These are phyloP conservation scores for Tilletia horrida DNA, from an alignment of 1,284 basidiomycete species.

Conservation along the genomic window DNA sequence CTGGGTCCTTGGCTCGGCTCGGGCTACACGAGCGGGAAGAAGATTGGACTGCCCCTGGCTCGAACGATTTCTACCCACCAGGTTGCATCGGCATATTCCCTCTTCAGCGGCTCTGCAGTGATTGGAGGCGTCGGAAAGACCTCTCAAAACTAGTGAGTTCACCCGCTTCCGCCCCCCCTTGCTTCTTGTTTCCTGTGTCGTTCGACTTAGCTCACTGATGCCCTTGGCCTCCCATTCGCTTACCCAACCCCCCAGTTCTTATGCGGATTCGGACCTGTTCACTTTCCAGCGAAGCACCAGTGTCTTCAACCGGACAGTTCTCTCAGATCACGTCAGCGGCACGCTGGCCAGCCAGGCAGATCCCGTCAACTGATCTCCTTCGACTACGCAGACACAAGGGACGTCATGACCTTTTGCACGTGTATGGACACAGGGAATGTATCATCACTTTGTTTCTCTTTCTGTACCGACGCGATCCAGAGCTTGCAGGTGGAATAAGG, in stretches of 20 bases:
- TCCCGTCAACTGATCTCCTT: background rate
- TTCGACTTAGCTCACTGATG: background rate
- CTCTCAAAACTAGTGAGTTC: conserved; percentile 21
- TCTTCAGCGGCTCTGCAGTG: conserved; percentile 8
- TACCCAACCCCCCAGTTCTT: conserved; percentile 11
- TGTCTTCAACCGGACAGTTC: conserved; percentile 12
- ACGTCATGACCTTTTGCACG: no score
- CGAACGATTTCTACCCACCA: conserved; percentile 15
- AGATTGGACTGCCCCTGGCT: conserved; percentile 11
- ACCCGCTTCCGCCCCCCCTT: no score
- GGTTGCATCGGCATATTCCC: background rate
- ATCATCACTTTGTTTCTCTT: no score
- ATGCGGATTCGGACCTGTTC: conserved; percentile 20
- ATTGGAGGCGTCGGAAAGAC: conserved; percentile 12
- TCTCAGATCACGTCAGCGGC: background rate
- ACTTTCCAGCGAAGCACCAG: conserved; percentile 17
- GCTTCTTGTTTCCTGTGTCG: background rate
- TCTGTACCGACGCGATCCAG: no score
- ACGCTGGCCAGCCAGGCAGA: conserved; percentile 5
- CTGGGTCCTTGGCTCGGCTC: background rate
- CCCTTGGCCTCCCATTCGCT: background rate
- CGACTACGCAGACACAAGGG: no score
- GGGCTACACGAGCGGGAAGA: background rate
- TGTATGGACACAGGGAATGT: no score
- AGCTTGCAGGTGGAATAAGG: no score